Evolutionary conservation across 2,329 filamentous ascomycete genomes (phyloP).

Genomic region (Exophiala aquamarina): DNA sequence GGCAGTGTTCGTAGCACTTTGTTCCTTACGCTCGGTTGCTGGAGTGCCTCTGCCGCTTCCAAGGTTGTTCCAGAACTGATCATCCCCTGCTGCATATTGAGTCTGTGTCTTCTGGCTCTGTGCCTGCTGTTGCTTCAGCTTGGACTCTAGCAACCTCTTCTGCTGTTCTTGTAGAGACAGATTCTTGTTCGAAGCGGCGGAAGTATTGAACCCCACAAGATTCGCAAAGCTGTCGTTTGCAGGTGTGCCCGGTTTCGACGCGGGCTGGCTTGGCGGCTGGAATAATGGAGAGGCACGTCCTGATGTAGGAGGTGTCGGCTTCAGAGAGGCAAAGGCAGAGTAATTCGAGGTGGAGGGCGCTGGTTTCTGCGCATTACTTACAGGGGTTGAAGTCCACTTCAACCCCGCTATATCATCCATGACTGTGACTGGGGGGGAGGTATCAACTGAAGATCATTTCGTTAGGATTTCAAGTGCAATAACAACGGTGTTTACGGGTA

Average conservation of each 20-base stretch:
- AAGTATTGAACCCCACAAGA: constrained; percentile 59
- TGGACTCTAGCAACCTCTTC: constrained; percentile 73
- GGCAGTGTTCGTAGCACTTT: constrained; percentile 2
- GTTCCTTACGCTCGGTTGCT: constrained; percentile 24
- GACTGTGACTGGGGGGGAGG: constrained; percentile 2
- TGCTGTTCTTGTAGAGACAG: constrained; percentile 67
- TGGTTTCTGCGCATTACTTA: constrained; percentile 36
- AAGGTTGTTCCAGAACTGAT: constrained; percentile 73
- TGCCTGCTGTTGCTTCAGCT: constrained; percentile 71
- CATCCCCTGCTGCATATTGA: constrained; percentile 68
- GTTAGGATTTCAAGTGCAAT: no score
- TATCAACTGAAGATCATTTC: no score
- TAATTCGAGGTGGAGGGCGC: constrained; percentile 38
- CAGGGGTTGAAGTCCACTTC: constrained; percentile 41
- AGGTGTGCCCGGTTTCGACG: constrained; percentile 41
- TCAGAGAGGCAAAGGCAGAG: constrained; percentile 36
- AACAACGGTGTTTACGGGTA: no score
- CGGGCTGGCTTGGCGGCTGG: constrained; percentile 32
- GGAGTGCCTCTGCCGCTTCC: constrained; percentile 55
- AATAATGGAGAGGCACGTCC: constrained; percentile 46
- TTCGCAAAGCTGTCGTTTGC: constrained; percentile 60
- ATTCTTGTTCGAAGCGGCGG: constrained; percentile 56
- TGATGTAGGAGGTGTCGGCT: constrained; percentile 39
- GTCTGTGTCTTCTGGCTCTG: constrained; percentile 69
- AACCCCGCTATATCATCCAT: constrained; percentile 52